Conservation (phyloP, 2,329 filamentous ascomycete genomes). For the Curvularia verruculosa region DNA sequence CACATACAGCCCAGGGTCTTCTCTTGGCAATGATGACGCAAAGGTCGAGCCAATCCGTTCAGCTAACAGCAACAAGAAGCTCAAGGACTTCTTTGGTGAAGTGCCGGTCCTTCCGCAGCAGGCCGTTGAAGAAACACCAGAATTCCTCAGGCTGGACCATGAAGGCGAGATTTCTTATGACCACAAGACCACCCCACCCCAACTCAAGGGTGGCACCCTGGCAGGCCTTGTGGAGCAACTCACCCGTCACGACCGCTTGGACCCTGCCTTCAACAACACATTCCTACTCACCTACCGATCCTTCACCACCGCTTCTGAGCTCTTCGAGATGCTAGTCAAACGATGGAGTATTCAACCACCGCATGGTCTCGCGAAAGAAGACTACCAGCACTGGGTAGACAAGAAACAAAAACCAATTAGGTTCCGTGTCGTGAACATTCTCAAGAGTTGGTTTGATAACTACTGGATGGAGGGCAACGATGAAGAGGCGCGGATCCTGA, state of each 20-base stretch:
- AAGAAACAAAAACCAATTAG: slow-evolving; percentile 95
- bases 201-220: slow-evolving; percentile 87
- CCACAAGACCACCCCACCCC: slow-evolving; percentile 73
- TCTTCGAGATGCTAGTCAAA: slow-evolving; percentile 91
- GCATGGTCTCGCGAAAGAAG: slow-evolving; percentile 73
- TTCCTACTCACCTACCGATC: slow-evolving; percentile 97
- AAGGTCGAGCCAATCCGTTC: slow-evolving; percentile 47
- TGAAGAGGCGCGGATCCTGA: slow-evolving; percentile 80
- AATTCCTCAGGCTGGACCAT: slow-evolving; percentile 83
- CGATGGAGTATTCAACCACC: slow-evolving; percentile 93
- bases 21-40: slow-evolving; percentile 31
- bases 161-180: slow-evolving; percentile 92
- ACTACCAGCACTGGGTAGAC: slow-evolving; percentile 88
- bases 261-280: slow-evolving; percentile 95
- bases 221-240: slow-evolving; percentile 91
- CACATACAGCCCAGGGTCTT: slow-evolving; percentile 67
- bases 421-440: slow-evolving; percentile 94
- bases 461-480: slow-evolving; percentile 98
- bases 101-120: slow-evolving; percentile 55
- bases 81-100: slow-evolving; percentile 60
- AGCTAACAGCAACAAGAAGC: slow-evolving; percentile 55
- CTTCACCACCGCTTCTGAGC: slow-evolving; percentile 86
- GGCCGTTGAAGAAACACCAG: slow-evolving; percentile 76
- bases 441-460: slow-evolving; percentile 98
- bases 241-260: slow-evolving; percentile 92